These are phyloP conservation scores for Pythium aquatile DNA, from an alignment of 352 stramenopile species.

Conservation along the genomic window DNA sequence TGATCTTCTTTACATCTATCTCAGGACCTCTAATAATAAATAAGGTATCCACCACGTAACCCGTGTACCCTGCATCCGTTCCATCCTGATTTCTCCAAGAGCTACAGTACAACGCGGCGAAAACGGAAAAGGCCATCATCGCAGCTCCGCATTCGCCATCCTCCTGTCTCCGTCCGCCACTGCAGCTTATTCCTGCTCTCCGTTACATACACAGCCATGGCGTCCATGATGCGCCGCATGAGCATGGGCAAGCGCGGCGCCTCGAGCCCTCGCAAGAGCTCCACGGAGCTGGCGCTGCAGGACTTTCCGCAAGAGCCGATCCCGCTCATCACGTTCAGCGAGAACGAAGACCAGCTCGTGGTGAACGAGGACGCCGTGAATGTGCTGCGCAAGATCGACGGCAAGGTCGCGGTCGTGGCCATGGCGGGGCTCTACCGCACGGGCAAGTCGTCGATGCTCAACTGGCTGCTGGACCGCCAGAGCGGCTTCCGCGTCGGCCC, in stretches of 20 bases:
- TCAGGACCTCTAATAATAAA: neutral
- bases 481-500: constrained; percentile 79
- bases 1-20: neutral
- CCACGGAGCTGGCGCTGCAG: constrained; percentile 25
- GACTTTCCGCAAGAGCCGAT: constrained; percentile 77
- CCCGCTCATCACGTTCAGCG: constrained; percentile 84
- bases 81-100: neutral
- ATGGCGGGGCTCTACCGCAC: constrained; percentile 88
- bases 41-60: neutral
- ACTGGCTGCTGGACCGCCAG: constrained; percentile 74
- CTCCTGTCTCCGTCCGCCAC: neutral
- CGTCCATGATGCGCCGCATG: constrained; percentile 22
- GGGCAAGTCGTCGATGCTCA: constrained; percentile 87
- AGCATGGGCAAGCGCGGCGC: constrained; percentile 20
- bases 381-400: constrained; percentile 65
- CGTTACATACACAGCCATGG: neutral
- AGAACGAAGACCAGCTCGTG: constrained; percentile 75
- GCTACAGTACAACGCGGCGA: neutral
- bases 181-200: neutral
- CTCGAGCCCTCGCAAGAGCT: constrained; percentile 13
- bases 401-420: constrained; percentile 74
- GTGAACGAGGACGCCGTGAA: constrained; percentile 78
- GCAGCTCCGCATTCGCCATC: neutral
- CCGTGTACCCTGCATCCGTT: neutral
- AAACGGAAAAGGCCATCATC: neutral